These are phyloP conservation scores for Aspergillus awamori DNA, from an alignment of 2,329 filamentous ascomycete genomes.

Conservation along the genomic window DNA sequence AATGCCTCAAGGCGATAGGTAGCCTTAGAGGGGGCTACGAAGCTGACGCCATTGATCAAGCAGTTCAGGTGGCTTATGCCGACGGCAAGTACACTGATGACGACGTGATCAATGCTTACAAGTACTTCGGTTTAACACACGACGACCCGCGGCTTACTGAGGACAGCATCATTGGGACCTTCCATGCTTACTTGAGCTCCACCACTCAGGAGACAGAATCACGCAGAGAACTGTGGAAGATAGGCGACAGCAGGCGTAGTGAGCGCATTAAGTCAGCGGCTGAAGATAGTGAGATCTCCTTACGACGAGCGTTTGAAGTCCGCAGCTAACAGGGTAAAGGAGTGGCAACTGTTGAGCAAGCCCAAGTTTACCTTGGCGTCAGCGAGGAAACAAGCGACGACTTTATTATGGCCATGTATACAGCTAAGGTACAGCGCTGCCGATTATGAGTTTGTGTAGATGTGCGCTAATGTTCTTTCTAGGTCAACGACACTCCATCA, in stretches of 20 bases:
- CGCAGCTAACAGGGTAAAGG: constrained; percentile 32
- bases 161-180: constrained; percentile 64
- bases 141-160: constrained; percentile 54
- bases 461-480: constrained; percentile 13
- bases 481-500: constrained; percentile 56
- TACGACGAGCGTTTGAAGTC: not conserved
- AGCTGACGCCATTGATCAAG: constrained; percentile 60
- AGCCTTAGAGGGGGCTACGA: constrained; percentile 50
- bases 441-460: not conserved
- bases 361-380: constrained; percentile 63
- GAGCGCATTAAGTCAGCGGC: constrained; percentile 61
- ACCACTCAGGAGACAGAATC: constrained; percentile 60
- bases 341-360: constrained; percentile 65
- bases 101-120: constrained; percentile 62
- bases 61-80: constrained; percentile 61
- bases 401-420: constrained; percentile 60
- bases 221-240: constrained; percentile 59
- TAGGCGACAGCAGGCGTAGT: constrained; percentile 62
- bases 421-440: constrained; percentile 52
- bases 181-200: constrained; percentile 61
- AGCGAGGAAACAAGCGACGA: constrained; percentile 56
- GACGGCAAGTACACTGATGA: constrained; percentile 60
- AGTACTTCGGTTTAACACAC: constrained; percentile 58
- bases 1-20: constrained; percentile 65
- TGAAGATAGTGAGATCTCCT: constrained; percentile 51